Evolutionary conservation across 345 rosid genomes (phyloP).

Genomic region (Populus davidiana): DNA sequence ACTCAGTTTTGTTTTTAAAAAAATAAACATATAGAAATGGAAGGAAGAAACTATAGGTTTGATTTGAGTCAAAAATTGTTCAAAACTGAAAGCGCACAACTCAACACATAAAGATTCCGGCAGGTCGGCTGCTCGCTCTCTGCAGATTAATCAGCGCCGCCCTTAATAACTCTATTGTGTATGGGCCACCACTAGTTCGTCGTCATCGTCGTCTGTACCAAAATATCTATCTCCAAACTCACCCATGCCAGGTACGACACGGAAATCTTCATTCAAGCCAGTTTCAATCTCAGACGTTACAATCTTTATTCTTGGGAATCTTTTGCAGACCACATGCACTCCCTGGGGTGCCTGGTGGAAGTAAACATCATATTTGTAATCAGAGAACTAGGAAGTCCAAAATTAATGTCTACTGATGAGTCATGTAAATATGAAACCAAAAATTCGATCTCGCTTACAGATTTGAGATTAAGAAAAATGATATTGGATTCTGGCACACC

Average conservation of each 20-base stretch:
- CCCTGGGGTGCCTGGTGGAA: conserved; percentile 90
- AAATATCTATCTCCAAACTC: conserved; percentile 97
- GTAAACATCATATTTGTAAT: conserved; percentile 32
- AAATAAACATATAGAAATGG: background rate
- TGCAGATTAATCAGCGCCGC: conserved; percentile 2
- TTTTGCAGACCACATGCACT: conserved; percentile 92
- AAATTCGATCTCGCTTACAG: conserved; percentile 48
- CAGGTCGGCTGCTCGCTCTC: conserved; percentile 4
- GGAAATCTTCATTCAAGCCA: conserved; percentile 87
- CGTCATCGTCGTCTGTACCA: conserved; percentile 86
- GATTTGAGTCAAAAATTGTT: conserved; percentile 43
- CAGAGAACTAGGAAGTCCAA: conserved; percentile 20
- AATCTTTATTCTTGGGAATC: conserved; percentile 84
- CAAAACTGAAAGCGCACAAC: conserved; percentile 20
- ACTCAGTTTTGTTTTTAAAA: background rate
- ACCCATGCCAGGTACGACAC: conserved; percentile 96
- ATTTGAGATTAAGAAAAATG: conserved; percentile 92
- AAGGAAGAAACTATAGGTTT: conserved; percentile 8
- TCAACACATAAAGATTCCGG: background rate
- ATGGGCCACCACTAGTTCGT: conserved; percentile 33
- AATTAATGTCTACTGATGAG: background rate
- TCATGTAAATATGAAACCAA: background rate
- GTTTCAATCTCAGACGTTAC: conserved; percentile 93
- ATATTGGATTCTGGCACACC: conserved; percentile 92
- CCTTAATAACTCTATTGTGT: conserved; percentile 10